Conservation (phyloP, 176 grass and related monocot species). For the Triticum timopheevii region DNA sequence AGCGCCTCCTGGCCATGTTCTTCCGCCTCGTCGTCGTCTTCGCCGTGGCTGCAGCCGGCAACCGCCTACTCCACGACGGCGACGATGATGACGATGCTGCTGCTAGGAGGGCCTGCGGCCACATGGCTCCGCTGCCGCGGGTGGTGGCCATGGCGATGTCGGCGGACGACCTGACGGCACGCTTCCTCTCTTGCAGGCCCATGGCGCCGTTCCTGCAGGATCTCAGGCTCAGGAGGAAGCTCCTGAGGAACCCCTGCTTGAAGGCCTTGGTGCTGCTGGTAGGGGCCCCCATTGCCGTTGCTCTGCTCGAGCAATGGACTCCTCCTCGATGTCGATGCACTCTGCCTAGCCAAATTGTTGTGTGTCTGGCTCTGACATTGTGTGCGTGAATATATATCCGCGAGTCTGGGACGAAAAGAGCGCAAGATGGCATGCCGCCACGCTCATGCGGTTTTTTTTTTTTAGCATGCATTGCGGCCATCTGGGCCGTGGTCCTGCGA, state of each 20-base stretch:
- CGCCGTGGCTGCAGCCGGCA: background rate
- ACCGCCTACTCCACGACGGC: background rate
- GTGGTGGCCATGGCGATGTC: slow-evolving; percentile 64
- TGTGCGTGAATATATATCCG: background rate
- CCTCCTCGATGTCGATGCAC: background rate
- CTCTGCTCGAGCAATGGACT: background rate
- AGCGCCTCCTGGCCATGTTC: slow-evolving; percentile 36
- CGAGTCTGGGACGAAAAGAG: background rate
- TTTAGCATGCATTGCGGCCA: slow-evolving; percentile 36
- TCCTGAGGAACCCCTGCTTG: slow-evolving; percentile 61
- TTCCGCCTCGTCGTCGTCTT: slow-evolving; percentile 31
- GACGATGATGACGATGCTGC: background rate
- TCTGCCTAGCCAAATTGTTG: no score
- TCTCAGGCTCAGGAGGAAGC: slow-evolving; percentile 48
- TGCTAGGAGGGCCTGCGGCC: slow-evolving; percentile 39
- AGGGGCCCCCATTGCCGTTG: slow-evolving; percentile 47
- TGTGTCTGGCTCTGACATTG: no score
- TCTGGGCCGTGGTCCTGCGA: slow-evolving; percentile 47
- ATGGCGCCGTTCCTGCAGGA: slow-evolving; percentile 22
- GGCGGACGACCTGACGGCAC: slow-evolving; percentile 55
- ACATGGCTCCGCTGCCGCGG: slow-evolving; percentile 21
- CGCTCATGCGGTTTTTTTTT: slow-evolving; percentile 45
- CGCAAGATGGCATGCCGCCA: background rate
- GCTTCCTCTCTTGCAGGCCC: slow-evolving; percentile 46
- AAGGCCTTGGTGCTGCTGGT: slow-evolving; percentile 26